phyloP scores from a whole-genome alignment of 345 rosid genomes.

The Trapa bicornis region DNA sequence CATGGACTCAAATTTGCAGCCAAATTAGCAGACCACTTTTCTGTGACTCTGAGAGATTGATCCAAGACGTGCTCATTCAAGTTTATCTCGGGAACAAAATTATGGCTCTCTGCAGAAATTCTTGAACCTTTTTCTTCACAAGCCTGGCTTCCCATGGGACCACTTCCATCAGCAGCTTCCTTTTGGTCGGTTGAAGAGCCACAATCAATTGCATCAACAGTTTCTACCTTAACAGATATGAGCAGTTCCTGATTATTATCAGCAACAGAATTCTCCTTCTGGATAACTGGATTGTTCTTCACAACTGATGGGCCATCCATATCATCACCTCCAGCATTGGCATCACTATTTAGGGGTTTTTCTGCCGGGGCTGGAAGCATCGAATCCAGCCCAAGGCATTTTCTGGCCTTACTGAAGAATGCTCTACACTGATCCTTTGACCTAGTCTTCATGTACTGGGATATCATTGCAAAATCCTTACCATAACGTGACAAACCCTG shows the following conservation, averaged over 20 bases:
- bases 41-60: conserved; percentile 20
- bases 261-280: conserved; percentile 31
- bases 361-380: conserved; percentile 21
- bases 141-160: not conserved
- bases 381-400: conserved; percentile 76
- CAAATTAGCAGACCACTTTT: conserved; percentile 13
- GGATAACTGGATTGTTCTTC: conserved; percentile 36
- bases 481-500: conserved; percentile 67
- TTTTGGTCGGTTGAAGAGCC: conserved; percentile 1
- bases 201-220: conserved; percentile 17
- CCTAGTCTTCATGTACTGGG: conserved; percentile 52
- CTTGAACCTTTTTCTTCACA: conserved; percentile 4
- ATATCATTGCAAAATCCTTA: conserved; percentile 69
- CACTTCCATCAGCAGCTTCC: not conserved
- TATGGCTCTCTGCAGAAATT: not conserved
- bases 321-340: conserved; percentile 57
- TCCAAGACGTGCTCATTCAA: conserved; percentile 1
- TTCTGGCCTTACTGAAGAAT: conserved; percentile 86
- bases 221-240: conserved; percentile 4
- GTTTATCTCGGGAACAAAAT: not conserved
- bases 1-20: conserved; percentile 13
- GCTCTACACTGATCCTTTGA: conserved; percentile 80
- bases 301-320: conserved; percentile 45
- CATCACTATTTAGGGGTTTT: conserved; percentile 10
- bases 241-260: conserved; percentile 27